A percentile compares a stretch with the other conserved stretches of the same genome.
These are phyloP conservation scores for Phaeoacremonium minimum DNA, from an alignment of 2,329 filamentous ascomycete genomes.

Conservation along the genomic window DNA sequence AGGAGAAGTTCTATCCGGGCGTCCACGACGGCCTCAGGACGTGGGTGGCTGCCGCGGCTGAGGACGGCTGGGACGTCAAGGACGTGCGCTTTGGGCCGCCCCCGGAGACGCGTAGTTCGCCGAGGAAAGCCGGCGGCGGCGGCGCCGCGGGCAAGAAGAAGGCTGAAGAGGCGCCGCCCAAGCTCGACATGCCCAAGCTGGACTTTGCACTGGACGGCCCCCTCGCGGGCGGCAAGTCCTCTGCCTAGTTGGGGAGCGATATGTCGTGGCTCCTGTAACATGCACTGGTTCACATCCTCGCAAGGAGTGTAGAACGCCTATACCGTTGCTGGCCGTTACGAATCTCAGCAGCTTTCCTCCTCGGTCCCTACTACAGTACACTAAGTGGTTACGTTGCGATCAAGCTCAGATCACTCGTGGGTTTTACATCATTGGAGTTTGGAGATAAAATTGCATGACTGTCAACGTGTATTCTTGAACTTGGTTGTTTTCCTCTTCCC, in stretches of 20 bases:
- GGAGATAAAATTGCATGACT: no score
- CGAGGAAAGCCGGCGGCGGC: conserved; percentile 35
- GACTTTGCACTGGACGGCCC: conserved; percentile 37
- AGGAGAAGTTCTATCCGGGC: conserved; percentile 93
- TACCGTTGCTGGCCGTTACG: no score
- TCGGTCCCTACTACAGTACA: no score
- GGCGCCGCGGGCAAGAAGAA: conserved; percentile 38
- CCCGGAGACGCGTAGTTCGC: conserved; percentile 33
- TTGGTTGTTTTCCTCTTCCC: no score
- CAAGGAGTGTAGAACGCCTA: no score
- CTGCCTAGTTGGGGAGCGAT: neutral
- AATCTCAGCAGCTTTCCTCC: no score
- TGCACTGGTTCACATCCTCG: no score
- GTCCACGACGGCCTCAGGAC: conserved; percentile 86
- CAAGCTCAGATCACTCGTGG: no score
- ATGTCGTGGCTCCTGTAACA: neutral
- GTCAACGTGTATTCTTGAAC: no score
- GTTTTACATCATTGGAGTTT: no score
- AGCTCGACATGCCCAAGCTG: conserved; percentile 56
- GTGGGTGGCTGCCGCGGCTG: conserved; percentile 83
- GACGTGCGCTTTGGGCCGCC: conserved; percentile 73
- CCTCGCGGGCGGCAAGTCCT: conserved; percentile 3
- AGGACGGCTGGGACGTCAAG: conserved; percentile 83
- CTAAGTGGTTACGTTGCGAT: no score
- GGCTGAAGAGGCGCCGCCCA: conserved; percentile 48